Evolutionary conservation across 306 rosid genomes (phyloP).

Genomic region (Corylus americana): DNA sequence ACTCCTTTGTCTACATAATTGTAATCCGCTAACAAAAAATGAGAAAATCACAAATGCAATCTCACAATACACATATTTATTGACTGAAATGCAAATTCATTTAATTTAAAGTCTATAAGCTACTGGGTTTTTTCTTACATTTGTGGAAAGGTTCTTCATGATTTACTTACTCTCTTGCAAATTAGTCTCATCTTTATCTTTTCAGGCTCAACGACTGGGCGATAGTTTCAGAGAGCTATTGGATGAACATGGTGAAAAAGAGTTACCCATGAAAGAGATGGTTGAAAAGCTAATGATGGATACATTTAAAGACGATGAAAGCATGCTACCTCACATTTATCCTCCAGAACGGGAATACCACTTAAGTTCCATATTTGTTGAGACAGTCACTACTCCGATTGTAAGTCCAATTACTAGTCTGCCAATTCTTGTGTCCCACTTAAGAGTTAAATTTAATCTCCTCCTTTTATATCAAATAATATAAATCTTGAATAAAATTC

Average conservation of each 20-base stretch:
- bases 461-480: too few relatives aligned
- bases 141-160: neutral
- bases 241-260: slow-evolving; percentile 41
- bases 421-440: neutral
- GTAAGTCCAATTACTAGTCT: slow-evolving; percentile 38
- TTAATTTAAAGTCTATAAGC: neutral
- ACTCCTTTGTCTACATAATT: neutral
- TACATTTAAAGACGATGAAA: slow-evolving; percentile 54
- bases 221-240: slow-evolving; percentile 54
- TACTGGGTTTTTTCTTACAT: neutral
- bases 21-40: too few relatives aligned
- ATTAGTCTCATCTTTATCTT: neutral
- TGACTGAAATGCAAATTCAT: neutral
- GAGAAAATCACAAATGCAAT: neutral
- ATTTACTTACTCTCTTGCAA: neutral
- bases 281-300: slow-evolving; percentile 64
- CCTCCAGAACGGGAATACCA: slow-evolving; percentile 50
- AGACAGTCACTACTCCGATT: slow-evolving; percentile 28
- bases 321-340: slow-evolving; percentile 55
- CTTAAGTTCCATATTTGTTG: slow-evolving; percentile 68
- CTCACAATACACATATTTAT: neutral
- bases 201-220: slow-evolving; percentile 67
- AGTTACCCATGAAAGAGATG: slow-evolving; percentile 57
- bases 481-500: too few relatives aligned
- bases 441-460: too few relatives aligned